Conservation (phyloP, 805 yeast genomes). For the Lipomyces mesembrius region DNA sequence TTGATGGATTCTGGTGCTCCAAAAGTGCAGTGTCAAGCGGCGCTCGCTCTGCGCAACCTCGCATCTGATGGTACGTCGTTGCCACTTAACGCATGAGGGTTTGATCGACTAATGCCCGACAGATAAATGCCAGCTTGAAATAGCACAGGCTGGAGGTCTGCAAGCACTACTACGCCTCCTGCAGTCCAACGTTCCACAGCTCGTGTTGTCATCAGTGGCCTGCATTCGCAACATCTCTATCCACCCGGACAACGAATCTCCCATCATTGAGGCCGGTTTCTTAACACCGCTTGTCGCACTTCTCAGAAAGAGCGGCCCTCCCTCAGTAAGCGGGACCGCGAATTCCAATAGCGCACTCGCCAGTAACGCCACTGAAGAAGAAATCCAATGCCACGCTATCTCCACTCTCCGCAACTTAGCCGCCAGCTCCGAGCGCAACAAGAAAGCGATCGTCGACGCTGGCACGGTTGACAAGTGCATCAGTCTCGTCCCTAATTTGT, state of each 20-base stretch:
- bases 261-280: constrained; percentile 96
- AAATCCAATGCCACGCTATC: constrained; percentile 97
- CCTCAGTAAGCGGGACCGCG: constrained; percentile 17
- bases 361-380: constrained; percentile 60
- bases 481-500: constrained; percentile 79
- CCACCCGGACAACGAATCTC: constrained; percentile 93
- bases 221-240: constrained; percentile 96
- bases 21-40: constrained; percentile 97
- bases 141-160: constrained; percentile 93
- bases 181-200: constrained; percentile 83
- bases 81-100: background rate
- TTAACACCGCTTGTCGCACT: constrained; percentile 85
- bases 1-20: constrained; percentile 93
- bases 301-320: constrained; percentile 64
- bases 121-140: constrained; percentile 88
- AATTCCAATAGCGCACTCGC: constrained; percentile 4
- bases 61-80: constrained; percentile 73
- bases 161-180: constrained; percentile 89
- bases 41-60: constrained; percentile 90
- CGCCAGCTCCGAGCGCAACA: constrained; percentile 90
- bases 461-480: constrained; percentile 95
- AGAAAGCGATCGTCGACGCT: constrained; percentile 88
- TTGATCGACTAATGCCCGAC: background rate
- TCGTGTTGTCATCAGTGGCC: constrained; percentile 95
- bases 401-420: constrained; percentile 95